Evolutionary conservation across 1,284 basidiomycete species (phyloP).

Genomic region (Schizopora paradoxa): DNA sequence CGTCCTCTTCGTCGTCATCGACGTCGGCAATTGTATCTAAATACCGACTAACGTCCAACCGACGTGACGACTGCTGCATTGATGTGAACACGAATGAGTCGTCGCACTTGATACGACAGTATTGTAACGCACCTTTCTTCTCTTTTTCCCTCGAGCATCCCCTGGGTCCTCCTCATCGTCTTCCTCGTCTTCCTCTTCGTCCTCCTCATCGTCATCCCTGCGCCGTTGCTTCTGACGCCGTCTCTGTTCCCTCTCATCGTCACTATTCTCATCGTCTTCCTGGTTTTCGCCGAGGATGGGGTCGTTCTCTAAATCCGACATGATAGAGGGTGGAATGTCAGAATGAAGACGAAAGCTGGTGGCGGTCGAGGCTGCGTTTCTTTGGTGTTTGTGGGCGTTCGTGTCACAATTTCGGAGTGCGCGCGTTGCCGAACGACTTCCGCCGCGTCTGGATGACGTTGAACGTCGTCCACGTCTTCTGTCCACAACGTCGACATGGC

Average conservation of each 20-base stretch:
- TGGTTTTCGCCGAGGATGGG: conserved; percentile 20
- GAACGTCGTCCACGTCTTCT: neutral
- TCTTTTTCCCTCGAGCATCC: conserved; percentile 42
- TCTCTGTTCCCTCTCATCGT: conserved; percentile 22
- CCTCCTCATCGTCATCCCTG: conserved; percentile 32
- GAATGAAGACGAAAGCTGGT: neutral
- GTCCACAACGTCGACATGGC: conserved; percentile 4
- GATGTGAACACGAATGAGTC: conserved; percentile 6
- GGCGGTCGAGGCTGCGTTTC: neutral
- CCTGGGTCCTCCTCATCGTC: conserved; percentile 35
- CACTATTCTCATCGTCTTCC: conserved; percentile 22
- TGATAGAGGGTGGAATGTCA: conserved; percentile 16
- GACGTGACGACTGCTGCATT: conserved; percentile 57
- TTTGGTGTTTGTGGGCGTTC: neutral
- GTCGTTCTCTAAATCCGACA: conserved; percentile 24
- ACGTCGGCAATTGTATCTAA: conserved; percentile 94
- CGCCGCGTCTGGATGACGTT: no score
- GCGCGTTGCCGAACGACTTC: neutral
- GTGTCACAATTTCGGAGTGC: neutral
- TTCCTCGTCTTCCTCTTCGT: conserved; percentile 39
- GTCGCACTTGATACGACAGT: conserved; percentile 1
- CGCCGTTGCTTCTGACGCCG: conserved; percentile 27
- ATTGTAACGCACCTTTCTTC: conserved; percentile 44
- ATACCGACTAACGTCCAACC: conserved; percentile 71
- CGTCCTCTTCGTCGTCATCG: conserved; percentile 92